Evolutionary conservation across 108 stramenopile genomes (phyloP).

Genomic region (Cylindrotheca fusiformis): DNA sequence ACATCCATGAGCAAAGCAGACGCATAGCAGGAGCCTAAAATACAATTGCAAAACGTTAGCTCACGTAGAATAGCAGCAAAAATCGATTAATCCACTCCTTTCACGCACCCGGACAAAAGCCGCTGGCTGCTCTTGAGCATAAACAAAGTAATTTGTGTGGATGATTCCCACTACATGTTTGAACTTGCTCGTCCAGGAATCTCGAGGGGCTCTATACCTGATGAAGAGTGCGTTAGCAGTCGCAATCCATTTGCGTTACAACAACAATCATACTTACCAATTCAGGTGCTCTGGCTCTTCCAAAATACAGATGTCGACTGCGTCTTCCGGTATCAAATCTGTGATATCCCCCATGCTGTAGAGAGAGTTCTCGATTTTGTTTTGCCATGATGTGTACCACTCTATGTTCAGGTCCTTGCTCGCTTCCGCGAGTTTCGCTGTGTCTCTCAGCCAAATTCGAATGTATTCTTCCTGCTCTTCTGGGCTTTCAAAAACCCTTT

Average conservation of each 20-base stretch:
- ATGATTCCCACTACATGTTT: slow-evolving; percentile 90
- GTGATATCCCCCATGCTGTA: slow-evolving; percentile 77
- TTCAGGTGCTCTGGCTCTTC: slow-evolving; percentile 95
- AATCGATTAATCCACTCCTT: slow-evolving; percentile 8
- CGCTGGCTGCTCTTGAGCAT: slow-evolving; percentile 79
- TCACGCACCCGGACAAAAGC: slow-evolving; percentile 66
- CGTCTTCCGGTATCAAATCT: slow-evolving; percentile 62
- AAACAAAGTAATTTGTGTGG: slow-evolving; percentile 91
- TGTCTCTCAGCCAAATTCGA: slow-evolving; percentile 55
- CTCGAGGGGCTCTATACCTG: slow-evolving; percentile 32
- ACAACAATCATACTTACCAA: slow-evolving; percentile 77
- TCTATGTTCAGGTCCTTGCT: slow-evolving; percentile 38
- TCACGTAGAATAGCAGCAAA: slow-evolving; percentile 1
- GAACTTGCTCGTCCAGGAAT: slow-evolving; percentile 85
- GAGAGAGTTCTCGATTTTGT: slow-evolving; percentile 46
- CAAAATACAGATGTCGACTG: slow-evolving; percentile 85
- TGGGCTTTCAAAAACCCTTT: slow-evolving; percentile 47
- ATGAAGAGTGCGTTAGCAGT: not conserved
- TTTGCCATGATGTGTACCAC: slow-evolving; percentile 59
- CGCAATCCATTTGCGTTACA: slow-evolving; percentile 20
- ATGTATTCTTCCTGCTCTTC: slow-evolving; percentile 77
- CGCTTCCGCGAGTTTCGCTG: slow-evolving; percentile 39
- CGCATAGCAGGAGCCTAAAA: slow-evolving; percentile 75
- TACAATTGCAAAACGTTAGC: not conserved
- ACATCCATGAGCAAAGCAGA: slow-evolving; percentile 79